These are phyloP conservation scores for Capsella rubella DNA, from an alignment of 441 rosid genomes.

Conservation along the genomic window DNA sequence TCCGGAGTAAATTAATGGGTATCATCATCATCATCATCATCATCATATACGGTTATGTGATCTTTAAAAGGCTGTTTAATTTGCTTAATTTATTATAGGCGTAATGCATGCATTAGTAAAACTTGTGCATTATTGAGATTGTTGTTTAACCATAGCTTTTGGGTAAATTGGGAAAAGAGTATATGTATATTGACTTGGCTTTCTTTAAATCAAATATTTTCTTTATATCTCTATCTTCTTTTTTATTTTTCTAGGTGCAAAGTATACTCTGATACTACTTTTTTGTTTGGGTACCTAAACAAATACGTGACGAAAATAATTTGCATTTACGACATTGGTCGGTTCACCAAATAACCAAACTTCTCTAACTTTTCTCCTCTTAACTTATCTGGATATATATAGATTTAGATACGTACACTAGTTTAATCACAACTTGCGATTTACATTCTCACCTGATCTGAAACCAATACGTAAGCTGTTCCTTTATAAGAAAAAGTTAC, in stretches of 20 bases:
- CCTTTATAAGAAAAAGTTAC: background rate
- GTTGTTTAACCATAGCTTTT: background rate
- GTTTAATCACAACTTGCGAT: slow-evolving; percentile 4
- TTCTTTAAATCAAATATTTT: slow-evolving; percentile 5
- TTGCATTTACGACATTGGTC: slow-evolving; percentile 13
- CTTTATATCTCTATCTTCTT: slow-evolving; percentile 14
- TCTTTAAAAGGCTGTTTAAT: background rate
- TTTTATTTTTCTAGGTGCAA: background rate
- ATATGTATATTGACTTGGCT: background rate
- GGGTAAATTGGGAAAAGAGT: slow-evolving; percentile 10
- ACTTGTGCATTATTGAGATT: slow-evolving; percentile 3
- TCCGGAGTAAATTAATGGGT: background rate
- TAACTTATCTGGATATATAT: background rate
- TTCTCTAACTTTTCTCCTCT: slow-evolving; percentile 18
- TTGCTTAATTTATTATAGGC: background rate
- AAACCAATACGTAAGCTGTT: background rate
- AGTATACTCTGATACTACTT: background rate
- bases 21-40: background rate
- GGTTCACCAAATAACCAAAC: slow-evolving; percentile 32
- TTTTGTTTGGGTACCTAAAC: background rate
- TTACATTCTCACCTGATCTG: background rate
- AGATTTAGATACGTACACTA: background rate
- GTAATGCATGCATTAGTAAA: background rate
- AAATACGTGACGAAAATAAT: slow-evolving; percentile 31
- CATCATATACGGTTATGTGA: background rate